Conservation (phyloP, 805 yeast species). For the Metschnikowia gruessii region DNA sequence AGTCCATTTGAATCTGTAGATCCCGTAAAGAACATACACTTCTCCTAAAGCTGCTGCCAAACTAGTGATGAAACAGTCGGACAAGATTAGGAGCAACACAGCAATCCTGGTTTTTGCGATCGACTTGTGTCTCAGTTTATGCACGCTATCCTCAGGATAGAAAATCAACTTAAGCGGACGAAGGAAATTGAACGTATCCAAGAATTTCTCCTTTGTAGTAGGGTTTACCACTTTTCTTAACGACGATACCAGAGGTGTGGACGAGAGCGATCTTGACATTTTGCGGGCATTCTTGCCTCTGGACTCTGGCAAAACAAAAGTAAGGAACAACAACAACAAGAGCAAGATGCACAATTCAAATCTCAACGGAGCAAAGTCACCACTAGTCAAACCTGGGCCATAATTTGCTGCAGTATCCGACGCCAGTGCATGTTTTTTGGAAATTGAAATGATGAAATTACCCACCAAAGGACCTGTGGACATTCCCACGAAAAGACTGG, state of each 20-base stretch:
- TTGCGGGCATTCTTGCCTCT: slow-evolving; percentile 53
- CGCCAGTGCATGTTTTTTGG: not conserved
- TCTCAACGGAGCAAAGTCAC: slow-evolving; percentile 34
- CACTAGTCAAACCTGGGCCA: slow-evolving; percentile 18
- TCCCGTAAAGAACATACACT: slow-evolving; percentile 50
- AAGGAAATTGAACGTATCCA: slow-evolving; percentile 25
- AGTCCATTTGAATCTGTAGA: slow-evolving; percentile 52
- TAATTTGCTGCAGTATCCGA: slow-evolving; percentile 2
- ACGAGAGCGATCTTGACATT: slow-evolving; percentile 46
- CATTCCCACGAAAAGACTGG: slow-evolving; percentile 57
- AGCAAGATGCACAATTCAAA: slow-evolving; percentile 35
- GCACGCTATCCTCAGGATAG: slow-evolving; percentile 42
- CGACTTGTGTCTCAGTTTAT: slow-evolving; percentile 20
- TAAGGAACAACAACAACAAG: slow-evolving; percentile 25
- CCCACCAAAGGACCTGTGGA: slow-evolving; percentile 66
- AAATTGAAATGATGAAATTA: slow-evolving; percentile 14
- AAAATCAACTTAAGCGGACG: slow-evolving; percentile 54
- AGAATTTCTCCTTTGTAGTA: not conserved
- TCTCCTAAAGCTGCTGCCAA: slow-evolving; percentile 41
- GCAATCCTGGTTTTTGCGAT: slow-evolving; percentile 26
- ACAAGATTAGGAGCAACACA: slow-evolving; percentile 46
- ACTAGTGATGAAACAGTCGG: slow-evolving; percentile 42
- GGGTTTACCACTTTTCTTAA: not conserved
- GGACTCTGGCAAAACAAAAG: slow-evolving; percentile 56
- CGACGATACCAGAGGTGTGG: slow-evolving; percentile 17